These are phyloP conservation scores for Rhodosorus marinus DNA, from an alignment of 23 red algal genomes.

Conservation along the genomic window DNA sequence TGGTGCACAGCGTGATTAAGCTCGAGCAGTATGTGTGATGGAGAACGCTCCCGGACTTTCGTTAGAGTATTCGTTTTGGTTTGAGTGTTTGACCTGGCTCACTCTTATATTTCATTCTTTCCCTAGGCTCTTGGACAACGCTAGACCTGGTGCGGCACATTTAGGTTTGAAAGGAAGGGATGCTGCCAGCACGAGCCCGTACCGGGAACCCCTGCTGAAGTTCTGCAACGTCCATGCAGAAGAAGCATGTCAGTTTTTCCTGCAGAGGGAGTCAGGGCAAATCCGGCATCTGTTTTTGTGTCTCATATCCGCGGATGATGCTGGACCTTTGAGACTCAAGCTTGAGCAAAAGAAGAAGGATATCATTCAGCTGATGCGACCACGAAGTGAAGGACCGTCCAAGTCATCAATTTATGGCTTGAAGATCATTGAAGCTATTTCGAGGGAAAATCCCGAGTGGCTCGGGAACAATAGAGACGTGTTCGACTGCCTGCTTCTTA, in stretches of 20 bases:
- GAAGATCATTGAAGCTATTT: constrained; percentile 34
- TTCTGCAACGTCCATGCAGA: constrained; percentile 54
- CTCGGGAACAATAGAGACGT: constrained; percentile 21
- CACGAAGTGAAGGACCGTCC: too few relatives aligned
- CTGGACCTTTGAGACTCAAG: constrained; percentile 17
- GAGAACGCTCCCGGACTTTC: too few relatives aligned
- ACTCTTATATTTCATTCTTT: too few relatives aligned
- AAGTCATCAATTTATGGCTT: constrained; percentile 16
- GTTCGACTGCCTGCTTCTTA: constrained; percentile 14
- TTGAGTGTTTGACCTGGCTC: too few relatives aligned
- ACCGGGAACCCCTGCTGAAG: constrained; percentile 58
- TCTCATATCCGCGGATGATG: constrained; percentile 27
- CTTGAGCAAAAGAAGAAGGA: constrained; percentile 2
- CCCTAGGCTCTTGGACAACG: constrained; percentile 20
- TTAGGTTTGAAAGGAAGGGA: constrained; percentile 21
- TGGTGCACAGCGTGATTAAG: constrained; percentile 49
- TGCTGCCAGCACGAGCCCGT: constrained; percentile 59
- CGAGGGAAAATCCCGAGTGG: constrained; percentile 20
- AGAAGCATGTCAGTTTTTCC: constrained; percentile 31
- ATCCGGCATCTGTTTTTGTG: constrained; percentile 47
- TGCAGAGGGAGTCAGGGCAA: constrained; percentile 18
- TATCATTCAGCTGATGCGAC: too few relatives aligned
- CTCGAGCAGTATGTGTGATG: too few relatives aligned
- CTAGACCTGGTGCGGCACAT: constrained; percentile 46
- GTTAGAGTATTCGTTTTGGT: too few relatives aligned